Percentiles rank a stretch among this genome's conserved stretches.
Evolutionary conservation across 192 early-diverging fungal species (phyloP).

Genomic region (Entomortierella chlamydospora): DNA sequence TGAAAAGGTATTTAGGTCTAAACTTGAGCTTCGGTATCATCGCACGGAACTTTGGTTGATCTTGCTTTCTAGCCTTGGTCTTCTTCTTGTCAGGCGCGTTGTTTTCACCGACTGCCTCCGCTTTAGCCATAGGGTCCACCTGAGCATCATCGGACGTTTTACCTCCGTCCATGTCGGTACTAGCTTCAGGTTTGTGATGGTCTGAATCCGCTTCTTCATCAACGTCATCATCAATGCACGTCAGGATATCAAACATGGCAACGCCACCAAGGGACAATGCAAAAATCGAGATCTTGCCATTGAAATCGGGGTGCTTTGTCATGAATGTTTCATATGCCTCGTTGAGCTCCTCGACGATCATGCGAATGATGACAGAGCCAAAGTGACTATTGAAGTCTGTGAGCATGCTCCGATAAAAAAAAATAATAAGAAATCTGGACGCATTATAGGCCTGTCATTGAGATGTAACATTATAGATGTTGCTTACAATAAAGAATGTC

Average conservation of each 20-base stretch:
- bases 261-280: conserved; percentile 80
- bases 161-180: not conserved
- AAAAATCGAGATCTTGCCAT: conserved; percentile 68
- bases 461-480: not conserved
- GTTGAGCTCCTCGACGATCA: conserved; percentile 68
- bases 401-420: not conserved
- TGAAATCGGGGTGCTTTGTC: conserved; percentile 67
- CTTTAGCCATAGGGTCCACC: conserved; percentile 10
- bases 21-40: conserved; percentile 56
- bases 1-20: conserved; percentile 61
- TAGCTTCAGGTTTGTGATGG: too few relatives aligned
- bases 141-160: not conserved
- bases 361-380: conserved; percentile 61
- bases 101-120: conserved; percentile 17
- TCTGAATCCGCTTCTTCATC: too few relatives aligned
- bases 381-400: conserved; percentile 63
- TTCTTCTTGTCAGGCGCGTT: conserved; percentile 11
- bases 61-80: conserved; percentile 31
- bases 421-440: too few relatives aligned
- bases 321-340: conserved; percentile 66
- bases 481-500: conserved; percentile 59
- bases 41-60: conserved; percentile 31
- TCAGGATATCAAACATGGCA: conserved; percentile 75
- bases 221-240: conserved; percentile 54
- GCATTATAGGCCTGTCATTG: too few relatives aligned